Evolutionary conservation across 805 yeast species (phyloP).

Genomic region (Sugiyamaella qingdaonensis): DNA sequence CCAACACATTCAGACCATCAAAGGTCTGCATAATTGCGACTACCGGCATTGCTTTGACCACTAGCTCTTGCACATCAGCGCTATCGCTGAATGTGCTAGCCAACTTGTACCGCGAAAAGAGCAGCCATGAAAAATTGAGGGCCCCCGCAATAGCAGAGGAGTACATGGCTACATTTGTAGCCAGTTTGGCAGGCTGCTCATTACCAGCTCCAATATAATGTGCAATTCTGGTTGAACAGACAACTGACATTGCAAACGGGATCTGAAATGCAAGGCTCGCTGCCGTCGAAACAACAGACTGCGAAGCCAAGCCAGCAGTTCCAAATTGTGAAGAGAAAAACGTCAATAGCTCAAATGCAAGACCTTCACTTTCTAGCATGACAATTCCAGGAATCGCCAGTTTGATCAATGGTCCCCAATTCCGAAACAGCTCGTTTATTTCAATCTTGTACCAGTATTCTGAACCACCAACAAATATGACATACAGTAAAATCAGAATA

Average conservation of each 20-base stretch:
- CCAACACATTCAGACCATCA: background rate
- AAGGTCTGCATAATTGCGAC: conserved; percentile 1
- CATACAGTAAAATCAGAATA: conserved; percentile 32
- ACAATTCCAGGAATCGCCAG: conserved; percentile 67
- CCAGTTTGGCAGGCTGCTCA: conserved; percentile 42
- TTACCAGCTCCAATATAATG: conserved; percentile 58
- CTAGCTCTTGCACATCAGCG: background rate
- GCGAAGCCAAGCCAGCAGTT: conserved; percentile 63
- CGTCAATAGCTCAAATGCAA: conserved; percentile 68
- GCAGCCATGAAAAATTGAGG: conserved; percentile 46
- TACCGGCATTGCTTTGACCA: background rate
- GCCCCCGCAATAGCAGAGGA: conserved; percentile 41
- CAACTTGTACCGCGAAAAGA: conserved; percentile 44
- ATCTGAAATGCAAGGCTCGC: conserved; percentile 61
- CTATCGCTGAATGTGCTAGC: conserved; percentile 29
- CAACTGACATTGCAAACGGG: conserved; percentile 70
- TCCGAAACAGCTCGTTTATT: conserved; percentile 38
- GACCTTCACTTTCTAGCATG: conserved; percentile 68
- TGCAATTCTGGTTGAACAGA: conserved; percentile 66
- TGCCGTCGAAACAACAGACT: conserved; percentile 63
- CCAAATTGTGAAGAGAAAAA: conserved; percentile 65
- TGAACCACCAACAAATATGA: conserved; percentile 35
- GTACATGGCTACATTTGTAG: conserved; percentile 40
- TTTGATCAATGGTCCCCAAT: conserved; percentile 53
- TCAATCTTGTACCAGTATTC: conserved; percentile 35